Conservation (phyloP, 129 eudicot species). For the Lactuca saligna region DNA sequence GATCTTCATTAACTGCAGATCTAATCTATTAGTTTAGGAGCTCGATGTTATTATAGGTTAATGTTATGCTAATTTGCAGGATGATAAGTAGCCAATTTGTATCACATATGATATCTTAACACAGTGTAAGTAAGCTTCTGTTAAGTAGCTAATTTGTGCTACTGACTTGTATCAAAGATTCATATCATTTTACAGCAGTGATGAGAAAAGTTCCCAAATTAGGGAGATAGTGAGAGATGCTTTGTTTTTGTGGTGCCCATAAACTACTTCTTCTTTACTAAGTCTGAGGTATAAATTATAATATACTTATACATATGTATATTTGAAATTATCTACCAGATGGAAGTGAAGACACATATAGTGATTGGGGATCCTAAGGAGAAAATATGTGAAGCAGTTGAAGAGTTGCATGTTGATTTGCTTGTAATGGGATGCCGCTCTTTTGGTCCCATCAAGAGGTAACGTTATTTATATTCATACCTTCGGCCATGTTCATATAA, state of each 20-base stretch:
- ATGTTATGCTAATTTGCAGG: not conserved
- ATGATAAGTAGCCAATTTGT: not conserved
- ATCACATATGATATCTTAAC: slow-evolving; percentile 2
- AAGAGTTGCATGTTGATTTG: slow-evolving; percentile 68
- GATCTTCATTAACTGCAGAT: not conserved
- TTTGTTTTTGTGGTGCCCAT: not conserved
- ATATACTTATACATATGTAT: not conserved
- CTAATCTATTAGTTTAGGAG: not conserved
- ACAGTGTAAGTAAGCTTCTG: not conserved
- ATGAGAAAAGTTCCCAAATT: no score
- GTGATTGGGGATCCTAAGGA: slow-evolving; percentile 80
- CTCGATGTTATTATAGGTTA: slow-evolving; percentile 4
- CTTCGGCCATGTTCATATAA: slow-evolving; percentile 1
- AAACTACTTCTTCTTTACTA: not conserved
- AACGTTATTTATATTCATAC: slow-evolving; percentile 16
- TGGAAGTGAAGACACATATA: slow-evolving; percentile 48
- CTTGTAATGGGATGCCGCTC: slow-evolving; percentile 82
- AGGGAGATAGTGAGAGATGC: no score
- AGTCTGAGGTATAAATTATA: not conserved
- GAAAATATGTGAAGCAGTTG: slow-evolving; percentile 75
- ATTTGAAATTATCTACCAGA: slow-evolving; percentile 25
- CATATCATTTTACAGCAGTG: not conserved
- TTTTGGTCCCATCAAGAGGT: slow-evolving; percentile 86
- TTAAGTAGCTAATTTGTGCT: not conserved
- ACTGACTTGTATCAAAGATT: not conserved